Percentiles rank a stretch among this genome's conserved stretches.
Evolutionary conservation across 768 basidiomycete species (phyloP).

Genomic region (Leccinum variicolor): DNA sequence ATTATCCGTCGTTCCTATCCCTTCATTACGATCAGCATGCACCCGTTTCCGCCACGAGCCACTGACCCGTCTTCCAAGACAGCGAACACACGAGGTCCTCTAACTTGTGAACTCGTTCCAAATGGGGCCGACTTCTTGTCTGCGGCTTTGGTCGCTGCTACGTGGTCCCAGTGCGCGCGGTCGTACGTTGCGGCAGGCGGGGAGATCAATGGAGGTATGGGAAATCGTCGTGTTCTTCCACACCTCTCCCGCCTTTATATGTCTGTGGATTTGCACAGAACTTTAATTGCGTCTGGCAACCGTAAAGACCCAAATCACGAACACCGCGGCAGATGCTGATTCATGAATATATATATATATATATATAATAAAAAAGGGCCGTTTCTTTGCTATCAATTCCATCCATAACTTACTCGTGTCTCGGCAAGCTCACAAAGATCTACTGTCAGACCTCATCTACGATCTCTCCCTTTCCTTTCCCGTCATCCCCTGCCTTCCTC

Average conservation of each 20-base stretch:
- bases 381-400: slow-evolving; percentile 28
- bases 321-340: slow-evolving; percentile 30
- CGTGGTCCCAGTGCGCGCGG: slow-evolving; percentile 3
- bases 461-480: slow-evolving; percentile 31
- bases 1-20: slow-evolving; percentile 1
- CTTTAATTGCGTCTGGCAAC: slow-evolving; percentile 28
- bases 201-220: slow-evolving; percentile 10
- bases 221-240: slow-evolving; percentile 11
- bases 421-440: slow-evolving; percentile 27
- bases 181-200: neutral
- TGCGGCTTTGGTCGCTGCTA: slow-evolving; percentile 5
- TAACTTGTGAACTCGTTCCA: neutral
- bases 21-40: slow-evolving; percentile 16
- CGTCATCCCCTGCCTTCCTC: slow-evolving; percentile 29
- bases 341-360: slow-evolving; percentile 13
- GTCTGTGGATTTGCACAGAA: slow-evolving; percentile 25
- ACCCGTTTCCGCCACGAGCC: slow-evolving; percentile 9
- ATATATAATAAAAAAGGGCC: slow-evolving; percentile 22
- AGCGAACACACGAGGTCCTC: slow-evolving; percentile 8
- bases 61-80: slow-evolving; percentile 18
- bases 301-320: slow-evolving; percentile 17
- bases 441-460: slow-evolving; percentile 6
- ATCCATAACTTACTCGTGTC: slow-evolving; percentile 23
- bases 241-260: slow-evolving; percentile 29
- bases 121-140: neutral